These are phyloP conservation scores for Gypsophila paniculata DNA, from an alignment of 179 eudicot species.

Conservation along the genomic window DNA sequence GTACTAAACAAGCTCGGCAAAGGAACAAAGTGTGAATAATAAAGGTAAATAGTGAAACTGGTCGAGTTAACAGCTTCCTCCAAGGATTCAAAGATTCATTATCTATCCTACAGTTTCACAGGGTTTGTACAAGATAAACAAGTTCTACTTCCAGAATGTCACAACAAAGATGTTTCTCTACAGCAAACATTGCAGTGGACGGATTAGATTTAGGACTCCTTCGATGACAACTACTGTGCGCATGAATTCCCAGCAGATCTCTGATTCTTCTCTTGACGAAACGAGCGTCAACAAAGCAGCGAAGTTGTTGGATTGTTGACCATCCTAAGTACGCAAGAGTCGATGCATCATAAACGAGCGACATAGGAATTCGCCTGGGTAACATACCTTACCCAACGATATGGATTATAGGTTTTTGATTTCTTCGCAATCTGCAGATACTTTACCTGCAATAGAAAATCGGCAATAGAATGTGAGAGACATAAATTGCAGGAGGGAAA, in stretches of 20 bases:
- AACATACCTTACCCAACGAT: conserved; percentile 95
- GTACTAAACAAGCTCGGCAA: too few species aligned
- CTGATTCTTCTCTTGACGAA: not conserved
- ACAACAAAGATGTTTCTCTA: conserved; percentile 3
- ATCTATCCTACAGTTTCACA: not conserved
- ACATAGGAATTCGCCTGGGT: conserved; percentile 93
- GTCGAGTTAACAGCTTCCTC: not conserved
- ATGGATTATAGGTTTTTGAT: conserved; percentile 72
- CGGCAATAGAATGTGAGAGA: not conserved
- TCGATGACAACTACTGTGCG: not conserved
- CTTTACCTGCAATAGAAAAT: conserved; percentile 54
- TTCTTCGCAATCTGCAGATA: conserved; percentile 90
- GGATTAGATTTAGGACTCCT: not conserved
- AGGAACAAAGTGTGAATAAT: too few species aligned
- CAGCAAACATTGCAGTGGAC: conserved; percentile 8
- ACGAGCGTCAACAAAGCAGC: not conserved
- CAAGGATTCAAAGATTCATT: not conserved
- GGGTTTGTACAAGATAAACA: not conserved
- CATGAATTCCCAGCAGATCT: not conserved
- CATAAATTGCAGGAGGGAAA: not conserved
- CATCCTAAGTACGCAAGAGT: not conserved
- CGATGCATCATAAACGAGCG: conserved; percentile 60
- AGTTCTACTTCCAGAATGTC: not conserved
- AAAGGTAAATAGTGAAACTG: too few species aligned
- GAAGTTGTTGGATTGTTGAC: not conserved